phyloP scores from a whole-genome alignment of 1,284 basidiomycete species.

The Cutaneotrichosporon sp. region DNA sequence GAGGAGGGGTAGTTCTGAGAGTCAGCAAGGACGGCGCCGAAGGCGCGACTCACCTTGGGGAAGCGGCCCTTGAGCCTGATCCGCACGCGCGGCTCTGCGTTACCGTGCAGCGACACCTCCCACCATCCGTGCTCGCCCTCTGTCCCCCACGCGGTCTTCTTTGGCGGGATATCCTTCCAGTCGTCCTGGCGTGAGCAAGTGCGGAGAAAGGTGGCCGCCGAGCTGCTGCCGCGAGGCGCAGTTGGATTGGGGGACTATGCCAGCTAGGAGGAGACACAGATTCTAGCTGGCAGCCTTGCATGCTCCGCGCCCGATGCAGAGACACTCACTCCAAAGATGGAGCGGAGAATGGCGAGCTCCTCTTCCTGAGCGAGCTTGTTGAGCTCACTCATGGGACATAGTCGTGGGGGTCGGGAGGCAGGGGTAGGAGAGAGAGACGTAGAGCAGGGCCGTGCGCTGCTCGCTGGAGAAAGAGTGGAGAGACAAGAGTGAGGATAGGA shows the following conservation, averaged over 20 bases:
- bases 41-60: conserved; percentile 36
- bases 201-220: neutral
- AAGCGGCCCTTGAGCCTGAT: conserved; percentile 46
- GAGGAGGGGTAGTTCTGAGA: neutral
- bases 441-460: conserved; percentile 14
- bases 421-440: neutral
- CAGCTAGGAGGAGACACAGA: too few relatives aligned
- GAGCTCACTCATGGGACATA: conserved; percentile 44
- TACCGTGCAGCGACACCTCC: conserved; percentile 40
- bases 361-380: conserved; percentile 46
- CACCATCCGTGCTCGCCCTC: conserved; percentile 48
- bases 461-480: neutral
- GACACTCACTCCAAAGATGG: conserved; percentile 43
- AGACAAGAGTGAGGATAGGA: neutral
- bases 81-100: conserved; percentile 42
- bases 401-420: neutral
- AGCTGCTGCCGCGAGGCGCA: neutral
- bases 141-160: conserved; percentile 51
- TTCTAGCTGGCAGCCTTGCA: too few relatives aligned
- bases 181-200: conserved; percentile 37
- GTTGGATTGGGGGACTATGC: neutral
- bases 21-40: neutral
- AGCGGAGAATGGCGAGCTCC: conserved; percentile 49
- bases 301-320: neutral
- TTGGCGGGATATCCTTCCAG: conserved; percentile 49